Percentiles rank a stretch among this genome's conserved stretches.
These are phyloP conservation scores for Neurospora intermedia DNA, from an alignment of 495 filamentous ascomycete species.

Conservation along the genomic window DNA sequence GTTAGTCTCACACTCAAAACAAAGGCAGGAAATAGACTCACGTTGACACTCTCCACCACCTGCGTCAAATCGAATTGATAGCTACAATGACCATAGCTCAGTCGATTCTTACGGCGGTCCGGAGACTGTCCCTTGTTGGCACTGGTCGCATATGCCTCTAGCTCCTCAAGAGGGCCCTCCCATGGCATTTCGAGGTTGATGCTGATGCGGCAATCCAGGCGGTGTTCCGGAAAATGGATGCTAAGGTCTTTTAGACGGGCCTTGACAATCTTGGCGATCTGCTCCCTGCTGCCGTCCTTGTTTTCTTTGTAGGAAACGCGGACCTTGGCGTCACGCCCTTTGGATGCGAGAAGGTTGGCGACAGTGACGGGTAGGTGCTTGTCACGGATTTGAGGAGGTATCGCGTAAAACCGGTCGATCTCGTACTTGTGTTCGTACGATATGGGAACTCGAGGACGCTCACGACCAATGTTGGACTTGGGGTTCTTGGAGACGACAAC, in stretches of 20 bases:
- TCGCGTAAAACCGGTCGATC: constrained; percentile 69
- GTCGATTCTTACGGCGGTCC: constrained; percentile 71
- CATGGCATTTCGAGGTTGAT: constrained; percentile 85
- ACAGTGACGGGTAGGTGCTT: constrained; percentile 33
- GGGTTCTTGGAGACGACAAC: constrained; percentile 36
- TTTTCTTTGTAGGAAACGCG: constrained; percentile 66
- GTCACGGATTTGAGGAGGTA: constrained; percentile 44
- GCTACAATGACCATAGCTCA: constrained; percentile 74
- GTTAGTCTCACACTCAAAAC: constrained; percentile 1
- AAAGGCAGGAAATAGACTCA: constrained; percentile 28
- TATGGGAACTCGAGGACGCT: constrained; percentile 48
- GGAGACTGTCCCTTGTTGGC: constrained; percentile 35
- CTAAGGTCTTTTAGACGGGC: constrained; percentile 73
- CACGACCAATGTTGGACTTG: background rate
- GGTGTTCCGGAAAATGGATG: constrained; percentile 57
- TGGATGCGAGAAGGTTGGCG: constrained; percentile 39
- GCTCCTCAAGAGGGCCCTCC: constrained; percentile 51
- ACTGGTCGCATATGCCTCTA: constrained; percentile 27
- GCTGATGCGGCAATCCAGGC: constrained; percentile 78
- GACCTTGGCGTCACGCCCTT: constrained; percentile 51
- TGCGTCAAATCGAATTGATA: constrained; percentile 90
- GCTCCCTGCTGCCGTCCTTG: constrained; percentile 20
- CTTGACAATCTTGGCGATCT: constrained; percentile 82
- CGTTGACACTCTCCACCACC: constrained; percentile 47
- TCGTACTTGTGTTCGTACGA: constrained; percentile 73